phyloP scores from a whole-genome alignment of 345 rosid genomes.

The Corchorus capsularis region DNA sequence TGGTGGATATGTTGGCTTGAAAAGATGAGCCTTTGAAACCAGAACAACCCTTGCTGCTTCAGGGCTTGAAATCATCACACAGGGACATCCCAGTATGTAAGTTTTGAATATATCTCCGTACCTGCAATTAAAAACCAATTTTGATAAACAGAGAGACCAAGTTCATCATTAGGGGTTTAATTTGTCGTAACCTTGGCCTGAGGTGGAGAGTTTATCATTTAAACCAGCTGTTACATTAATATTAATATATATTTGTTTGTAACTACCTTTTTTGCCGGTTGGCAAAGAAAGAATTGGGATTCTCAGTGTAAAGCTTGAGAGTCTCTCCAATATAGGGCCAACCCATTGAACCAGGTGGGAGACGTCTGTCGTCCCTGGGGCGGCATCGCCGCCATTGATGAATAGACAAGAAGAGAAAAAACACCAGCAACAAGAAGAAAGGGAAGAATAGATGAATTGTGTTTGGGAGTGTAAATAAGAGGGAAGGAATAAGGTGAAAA shows the following conservation, averaged over 20 bases:
- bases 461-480: constrained; percentile 8
- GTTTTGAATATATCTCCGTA: constrained; percentile 89
- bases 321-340: constrained; percentile 98
- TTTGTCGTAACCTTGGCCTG: background rate
- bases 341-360: constrained; percentile 96
- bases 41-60: constrained; percentile 75
- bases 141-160: background rate
- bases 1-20: constrained; percentile 89
- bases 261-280: constrained; percentile 65
- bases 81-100: constrained; percentile 91
- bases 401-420: constrained; percentile 21
- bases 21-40: constrained; percentile 68
- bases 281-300: constrained; percentile 86
- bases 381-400: constrained; percentile 47
- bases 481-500: constrained; percentile 12
- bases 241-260: background rate
- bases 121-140: constrained; percentile 33
- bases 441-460: background rate
- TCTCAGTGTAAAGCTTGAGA: constrained; percentile 76
- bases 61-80: constrained; percentile 94
- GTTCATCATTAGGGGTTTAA: background rate
- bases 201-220: background rate
- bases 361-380: constrained; percentile 36
- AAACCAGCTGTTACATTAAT: background rate
- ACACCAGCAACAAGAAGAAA: constrained; percentile 19